phyloP scores from a whole-genome alignment of 2,329 filamentous ascomycete species.

The Colletotrichum sublineola region DNA sequence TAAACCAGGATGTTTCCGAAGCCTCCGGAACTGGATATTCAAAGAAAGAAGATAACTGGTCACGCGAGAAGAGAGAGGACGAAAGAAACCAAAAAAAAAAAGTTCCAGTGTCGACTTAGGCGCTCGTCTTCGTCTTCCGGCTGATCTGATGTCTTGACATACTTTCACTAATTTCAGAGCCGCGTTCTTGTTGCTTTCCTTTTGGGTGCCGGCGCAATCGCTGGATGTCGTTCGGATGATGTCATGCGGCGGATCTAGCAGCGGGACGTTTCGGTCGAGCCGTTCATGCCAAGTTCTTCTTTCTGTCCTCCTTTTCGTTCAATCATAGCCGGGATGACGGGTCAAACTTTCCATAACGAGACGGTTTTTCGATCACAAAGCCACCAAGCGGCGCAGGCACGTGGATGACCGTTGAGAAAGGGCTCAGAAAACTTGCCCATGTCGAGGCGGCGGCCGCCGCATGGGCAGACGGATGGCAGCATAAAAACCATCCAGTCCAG shows the following conservation, averaged over 20 bases:
- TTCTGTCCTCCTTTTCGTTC: background rate
- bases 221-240: slow-evolving; percentile 41
- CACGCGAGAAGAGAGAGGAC: background rate
- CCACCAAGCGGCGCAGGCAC: background rate
- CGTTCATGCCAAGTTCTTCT: background rate
- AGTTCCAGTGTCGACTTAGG: background rate
- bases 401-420: slow-evolving; percentile 2
- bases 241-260: slow-evolving; percentile 34
- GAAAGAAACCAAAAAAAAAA: background rate
- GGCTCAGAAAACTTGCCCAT: slow-evolving; percentile 34
- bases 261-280: slow-evolving; percentile 21
- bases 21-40: background rate
- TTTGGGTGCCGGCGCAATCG: background rate
- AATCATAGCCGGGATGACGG: slow-evolving; percentile 9
- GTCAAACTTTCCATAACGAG: slow-evolving; percentile 15
- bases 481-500: background rate
- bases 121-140: slow-evolving; percentile 2
- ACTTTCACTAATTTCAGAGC: background rate
- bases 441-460: slow-evolving; percentile 1
- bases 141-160: slow-evolving; percentile 20
- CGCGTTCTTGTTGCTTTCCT: background rate
- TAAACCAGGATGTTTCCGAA: background rate
- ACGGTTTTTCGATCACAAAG: background rate
- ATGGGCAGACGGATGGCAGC: slow-evolving; percentile 2
- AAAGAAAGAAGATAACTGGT: background rate